Conservation (phyloP, 768 basidiomycete genomes). For the Leucogyrophana mollusca region DNA sequence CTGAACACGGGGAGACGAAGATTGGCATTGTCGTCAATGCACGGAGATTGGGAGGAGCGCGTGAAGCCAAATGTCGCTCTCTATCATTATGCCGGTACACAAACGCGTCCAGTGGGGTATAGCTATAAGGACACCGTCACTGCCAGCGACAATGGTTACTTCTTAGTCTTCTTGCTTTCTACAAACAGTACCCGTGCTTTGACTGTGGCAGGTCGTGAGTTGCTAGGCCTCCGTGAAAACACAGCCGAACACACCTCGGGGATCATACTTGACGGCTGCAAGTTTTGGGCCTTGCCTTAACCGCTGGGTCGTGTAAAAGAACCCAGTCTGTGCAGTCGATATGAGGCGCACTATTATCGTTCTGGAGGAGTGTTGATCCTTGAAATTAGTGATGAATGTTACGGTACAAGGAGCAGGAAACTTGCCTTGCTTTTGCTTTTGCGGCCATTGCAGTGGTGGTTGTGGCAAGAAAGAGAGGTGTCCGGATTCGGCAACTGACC, state of each 20-base stretch:
- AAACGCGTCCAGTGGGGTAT: too few species aligned
- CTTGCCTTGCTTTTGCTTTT: constrained; percentile 62
- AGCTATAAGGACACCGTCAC: too few species aligned
- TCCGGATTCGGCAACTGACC: constrained; percentile 8
- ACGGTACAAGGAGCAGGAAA: neutral
- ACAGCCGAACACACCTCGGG: constrained; percentile 55
- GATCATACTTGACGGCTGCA: constrained; percentile 92
- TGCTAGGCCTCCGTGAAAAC: too few species aligned
- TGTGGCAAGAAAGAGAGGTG: neutral
- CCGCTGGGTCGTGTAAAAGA: constrained; percentile 84
- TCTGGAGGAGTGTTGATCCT: too few species aligned
- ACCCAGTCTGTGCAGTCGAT: constrained; percentile 90
- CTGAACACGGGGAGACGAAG: too few species aligned
- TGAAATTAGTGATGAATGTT: neutral
- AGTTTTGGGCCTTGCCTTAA: constrained; percentile 73
- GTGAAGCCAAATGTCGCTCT: too few species aligned
- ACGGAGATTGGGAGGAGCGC: too few species aligned
- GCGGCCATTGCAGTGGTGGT: constrained; percentile 44
- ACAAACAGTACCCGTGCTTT: constrained; percentile 74
- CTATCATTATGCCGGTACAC: too few species aligned
- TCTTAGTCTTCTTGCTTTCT: constrained; percentile 75
- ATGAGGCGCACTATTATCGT: constrained; percentile 85
- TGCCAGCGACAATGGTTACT: too few species aligned
- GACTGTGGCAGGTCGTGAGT: too few species aligned
- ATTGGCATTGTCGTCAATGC: too few species aligned